Evolutionary conservation across 768 basidiomycete species (phyloP).

Genomic region (Strobilomyces confusus): DNA sequence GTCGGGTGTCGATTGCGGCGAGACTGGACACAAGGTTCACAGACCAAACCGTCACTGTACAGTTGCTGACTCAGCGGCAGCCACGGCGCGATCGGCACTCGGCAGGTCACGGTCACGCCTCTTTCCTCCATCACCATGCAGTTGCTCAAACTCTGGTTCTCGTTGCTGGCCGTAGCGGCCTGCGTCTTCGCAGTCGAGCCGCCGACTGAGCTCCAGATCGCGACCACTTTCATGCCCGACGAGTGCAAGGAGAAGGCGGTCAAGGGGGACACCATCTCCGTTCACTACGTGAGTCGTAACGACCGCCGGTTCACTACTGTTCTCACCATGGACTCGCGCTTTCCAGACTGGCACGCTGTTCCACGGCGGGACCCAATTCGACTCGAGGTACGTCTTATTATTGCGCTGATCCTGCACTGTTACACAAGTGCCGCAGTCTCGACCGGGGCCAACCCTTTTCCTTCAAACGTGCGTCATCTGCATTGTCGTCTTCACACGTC

Average conservation of each 20-base stretch:
- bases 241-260: constrained; percentile 51
- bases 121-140: constrained; percentile 46
- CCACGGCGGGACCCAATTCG: constrained; percentile 76
- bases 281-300: constrained; percentile 69
- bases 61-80: constrained; percentile 36
- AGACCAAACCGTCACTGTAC: constrained; percentile 32
- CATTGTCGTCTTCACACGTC: background rate
- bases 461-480: constrained; percentile 60
- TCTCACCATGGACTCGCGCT: background rate
- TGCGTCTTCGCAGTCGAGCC: constrained; percentile 45
- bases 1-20: constrained; percentile 29
- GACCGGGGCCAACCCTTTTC: constrained; percentile 75
- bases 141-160: constrained; percentile 43
- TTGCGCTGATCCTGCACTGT: background rate
- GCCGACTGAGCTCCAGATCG: constrained; percentile 56
- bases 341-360: constrained; percentile 69
- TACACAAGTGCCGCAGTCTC: constrained; percentile 36
- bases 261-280: constrained; percentile 61
- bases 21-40: constrained; percentile 33
- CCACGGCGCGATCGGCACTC: no score
- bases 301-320: background rate
- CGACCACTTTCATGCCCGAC: constrained; percentile 56
- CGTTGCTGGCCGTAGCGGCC: constrained; percentile 44
- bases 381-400: constrained; percentile 62
- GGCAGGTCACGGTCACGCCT: no score